phyloP scores from a whole-genome alignment of 1,139 yeast genomes.

The Wickerhamomyces sp. region DNA sequence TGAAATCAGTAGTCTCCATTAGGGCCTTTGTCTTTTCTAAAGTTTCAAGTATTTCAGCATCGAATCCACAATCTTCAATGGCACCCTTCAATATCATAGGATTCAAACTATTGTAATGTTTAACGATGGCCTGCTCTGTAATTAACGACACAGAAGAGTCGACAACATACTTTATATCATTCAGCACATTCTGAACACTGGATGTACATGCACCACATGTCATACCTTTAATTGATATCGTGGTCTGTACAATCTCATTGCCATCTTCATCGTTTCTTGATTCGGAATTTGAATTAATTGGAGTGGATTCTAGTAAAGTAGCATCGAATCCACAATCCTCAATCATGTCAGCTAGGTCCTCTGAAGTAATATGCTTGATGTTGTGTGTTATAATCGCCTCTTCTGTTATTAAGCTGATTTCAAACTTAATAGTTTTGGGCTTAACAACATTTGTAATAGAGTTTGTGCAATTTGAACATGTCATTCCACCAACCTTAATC shows the following conservation, averaged over 20 bases:
- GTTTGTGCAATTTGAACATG: slow-evolving; percentile 77
- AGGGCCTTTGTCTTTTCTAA: neutral
- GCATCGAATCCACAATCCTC: slow-evolving; percentile 81
- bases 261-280: slow-evolving; percentile 21
- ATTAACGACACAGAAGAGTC: slow-evolving; percentile 59
- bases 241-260: slow-evolving; percentile 23
- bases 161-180: slow-evolving; percentile 34
- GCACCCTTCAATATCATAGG: slow-evolving; percentile 33
- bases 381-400: slow-evolving; percentile 49
- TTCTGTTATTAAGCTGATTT: slow-evolving; percentile 71
- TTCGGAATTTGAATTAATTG: slow-evolving; percentile 35
- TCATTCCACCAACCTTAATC: slow-evolving; percentile 56
- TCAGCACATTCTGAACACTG: slow-evolving; percentile 54
- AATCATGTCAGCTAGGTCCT: slow-evolving; percentile 38
- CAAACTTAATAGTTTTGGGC: slow-evolving; percentile 33
- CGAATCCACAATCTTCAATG: slow-evolving; percentile 78
- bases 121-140: slow-evolving; percentile 68
- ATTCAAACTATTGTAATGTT: slow-evolving; percentile 36
- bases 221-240: slow-evolving; percentile 58
- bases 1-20: slow-evolving; percentile 25
- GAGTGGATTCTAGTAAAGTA: slow-evolving; percentile 28
- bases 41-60: slow-evolving; percentile 35
- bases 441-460: slow-evolving; percentile 55
- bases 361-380: slow-evolving; percentile 30
- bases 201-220: slow-evolving; percentile 83